phyloP scores from a whole-genome alignment of 306 rosid species.

The Hippophae tibetana region DNA sequence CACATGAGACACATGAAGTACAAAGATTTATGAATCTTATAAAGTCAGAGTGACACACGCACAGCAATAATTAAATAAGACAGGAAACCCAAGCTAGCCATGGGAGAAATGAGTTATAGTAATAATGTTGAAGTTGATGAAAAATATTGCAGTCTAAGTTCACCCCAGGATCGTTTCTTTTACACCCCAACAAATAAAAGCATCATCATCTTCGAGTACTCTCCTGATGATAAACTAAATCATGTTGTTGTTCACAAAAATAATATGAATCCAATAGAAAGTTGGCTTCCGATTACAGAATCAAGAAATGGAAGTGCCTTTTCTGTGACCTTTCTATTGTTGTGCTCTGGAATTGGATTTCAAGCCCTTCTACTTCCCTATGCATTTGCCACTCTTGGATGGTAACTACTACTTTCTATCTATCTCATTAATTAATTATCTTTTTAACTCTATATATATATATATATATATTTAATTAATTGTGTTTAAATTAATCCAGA shows the following conservation, averaged over 20 bases:
- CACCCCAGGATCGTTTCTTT: no score
- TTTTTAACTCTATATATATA: neutral
- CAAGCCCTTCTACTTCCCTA: conserved; percentile 58
- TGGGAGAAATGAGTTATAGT: no score
- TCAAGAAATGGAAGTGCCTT: conserved; percentile 43
- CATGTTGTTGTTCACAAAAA: neutral
- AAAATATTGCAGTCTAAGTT: no score
- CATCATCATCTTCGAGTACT: neutral
- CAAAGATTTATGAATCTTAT: no score
- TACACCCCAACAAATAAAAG: no score
- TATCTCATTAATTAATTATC: neutral
- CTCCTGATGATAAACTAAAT: neutral
- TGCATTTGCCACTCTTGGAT: conserved; percentile 59
- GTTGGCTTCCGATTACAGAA: conserved; percentile 56
- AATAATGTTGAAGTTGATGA: no score
- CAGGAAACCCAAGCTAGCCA: no score
- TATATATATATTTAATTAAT: neutral
- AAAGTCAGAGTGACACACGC: no score
- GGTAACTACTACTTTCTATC: conserved; percentile 20
- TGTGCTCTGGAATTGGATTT: conserved; percentile 44
- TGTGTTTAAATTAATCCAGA: no score
- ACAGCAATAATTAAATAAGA: no score
- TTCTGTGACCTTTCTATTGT: conserved; percentile 32
- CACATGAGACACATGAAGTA: no score
- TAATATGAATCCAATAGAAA: conserved; percentile 26